phyloP scores from a whole-genome alignment of 345 rosid genomes.

The Abelmoschus esculentus region DNA sequence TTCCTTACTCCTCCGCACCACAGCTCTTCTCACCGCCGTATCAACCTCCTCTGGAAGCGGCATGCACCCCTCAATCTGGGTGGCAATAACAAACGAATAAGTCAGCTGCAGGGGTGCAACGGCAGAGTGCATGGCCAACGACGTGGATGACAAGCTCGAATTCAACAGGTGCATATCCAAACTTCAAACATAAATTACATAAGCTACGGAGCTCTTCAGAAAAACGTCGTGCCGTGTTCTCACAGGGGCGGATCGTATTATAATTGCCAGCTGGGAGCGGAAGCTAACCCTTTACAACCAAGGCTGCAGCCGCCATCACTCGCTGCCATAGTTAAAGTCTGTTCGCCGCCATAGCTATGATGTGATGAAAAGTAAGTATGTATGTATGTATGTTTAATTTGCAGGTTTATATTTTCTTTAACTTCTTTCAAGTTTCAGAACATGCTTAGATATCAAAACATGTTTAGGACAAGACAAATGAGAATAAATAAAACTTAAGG shows the following conservation, averaged over 20 bases:
- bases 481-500: no score
- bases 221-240: slow-evolving; percentile 70
- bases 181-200: background rate
- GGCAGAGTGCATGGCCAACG: no score
- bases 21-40: slow-evolving; percentile 22
- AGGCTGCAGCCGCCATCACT: slow-evolving; percentile 61
- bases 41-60: slow-evolving; percentile 17
- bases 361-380: no score
- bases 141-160: no score
- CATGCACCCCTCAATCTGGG: slow-evolving; percentile 33
- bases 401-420: no score
- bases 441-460: no score
- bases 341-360: background rate
- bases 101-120: slow-evolving; percentile 17
- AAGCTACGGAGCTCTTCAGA: slow-evolving; percentile 64
- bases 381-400: no score
- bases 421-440: no score
- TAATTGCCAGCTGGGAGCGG: slow-evolving; percentile 62
- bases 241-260: slow-evolving; percentile 78
- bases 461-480: no score
- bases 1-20: slow-evolving; percentile 13
- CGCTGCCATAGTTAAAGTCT: slow-evolving; percentile 49
- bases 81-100: slow-evolving; percentile 13
- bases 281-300: slow-evolving; percentile 71
- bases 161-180: no score